Percentiles rank a stretch among this genome's conserved stretches.
These are phyloP conservation scores for Petunia axillaris DNA, from an alignment of 257 asterid species.

Conservation along the genomic window DNA sequence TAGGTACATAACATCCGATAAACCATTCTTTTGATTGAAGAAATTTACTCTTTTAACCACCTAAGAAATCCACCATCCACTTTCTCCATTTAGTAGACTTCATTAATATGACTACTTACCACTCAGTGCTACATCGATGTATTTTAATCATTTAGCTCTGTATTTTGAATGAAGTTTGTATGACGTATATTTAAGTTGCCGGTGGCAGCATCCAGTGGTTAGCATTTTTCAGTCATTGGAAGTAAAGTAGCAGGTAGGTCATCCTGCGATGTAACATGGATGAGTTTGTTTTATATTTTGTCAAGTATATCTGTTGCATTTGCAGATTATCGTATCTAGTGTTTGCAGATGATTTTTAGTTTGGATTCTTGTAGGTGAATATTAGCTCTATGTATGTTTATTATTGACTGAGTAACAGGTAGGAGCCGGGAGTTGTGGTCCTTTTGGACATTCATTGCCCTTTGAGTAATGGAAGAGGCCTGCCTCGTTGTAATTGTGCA, in stretches of 20 bases:
- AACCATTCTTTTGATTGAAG: background rate
- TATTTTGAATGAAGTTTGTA: background rate
- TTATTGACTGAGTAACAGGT: background rate
- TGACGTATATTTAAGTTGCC: background rate
- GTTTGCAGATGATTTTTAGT: slow-evolving; percentile 14
- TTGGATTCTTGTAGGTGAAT: background rate
- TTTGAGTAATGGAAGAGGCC: slow-evolving; percentile 1
- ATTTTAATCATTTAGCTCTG: background rate
- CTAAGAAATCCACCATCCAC: background rate
- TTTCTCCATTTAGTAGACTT: background rate
- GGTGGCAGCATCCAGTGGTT: background rate
- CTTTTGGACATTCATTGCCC: background rate
- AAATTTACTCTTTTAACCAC: background rate
- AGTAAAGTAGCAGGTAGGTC: background rate
- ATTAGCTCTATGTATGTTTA: background rate
- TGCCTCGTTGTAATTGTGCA: background rate
- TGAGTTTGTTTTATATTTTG: background rate
- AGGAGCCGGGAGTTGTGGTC: slow-evolving; percentile 7
- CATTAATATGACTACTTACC: too few relatives aligned
- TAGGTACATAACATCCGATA: background rate
- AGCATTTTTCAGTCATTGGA: too few relatives aligned
- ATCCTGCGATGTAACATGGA: background rate
- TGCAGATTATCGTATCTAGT: background rate
- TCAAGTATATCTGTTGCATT: slow-evolving; percentile 9
- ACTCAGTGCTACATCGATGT: background rate